Evolutionary conservation across 2,329 filamentous ascomycete genomes (phyloP).

Genomic region (Alternaria postmessia): DNA sequence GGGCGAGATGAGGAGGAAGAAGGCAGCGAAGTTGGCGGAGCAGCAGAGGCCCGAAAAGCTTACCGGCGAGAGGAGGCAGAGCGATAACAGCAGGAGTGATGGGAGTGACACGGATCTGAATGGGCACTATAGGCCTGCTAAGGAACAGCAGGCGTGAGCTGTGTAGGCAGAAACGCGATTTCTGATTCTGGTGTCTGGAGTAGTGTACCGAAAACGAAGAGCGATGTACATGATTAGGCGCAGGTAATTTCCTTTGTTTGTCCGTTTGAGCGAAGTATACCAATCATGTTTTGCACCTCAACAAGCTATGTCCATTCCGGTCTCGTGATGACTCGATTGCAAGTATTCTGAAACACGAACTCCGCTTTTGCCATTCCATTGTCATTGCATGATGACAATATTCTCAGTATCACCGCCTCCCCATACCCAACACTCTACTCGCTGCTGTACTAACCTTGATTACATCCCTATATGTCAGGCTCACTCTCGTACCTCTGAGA

Average conservation of each 20-base stretch:
- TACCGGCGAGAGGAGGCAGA: neutral
- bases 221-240: neutral
- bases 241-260: neutral
- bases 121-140: neutral
- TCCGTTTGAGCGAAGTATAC: neutral
- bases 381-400: neutral
- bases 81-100: neutral
- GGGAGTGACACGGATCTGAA: neutral
- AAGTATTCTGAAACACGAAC: neutral
- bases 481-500: constrained; percentile 68
- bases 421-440: constrained; percentile 42
- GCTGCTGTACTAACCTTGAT: constrained; percentile 55
- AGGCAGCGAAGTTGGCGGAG: neutral
- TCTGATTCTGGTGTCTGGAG: neutral
- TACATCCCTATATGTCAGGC: constrained; percentile 87
- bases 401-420: neutral
- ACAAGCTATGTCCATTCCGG: neutral
- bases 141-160: neutral
- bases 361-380: no score
- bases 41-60: neutral
- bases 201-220: neutral
- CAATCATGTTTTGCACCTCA: neutral
- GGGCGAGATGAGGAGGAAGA: constrained; percentile 39
- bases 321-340: neutral
- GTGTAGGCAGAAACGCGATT: neutral